These are phyloP conservation scores for Helicostylum pulchrum DNA, from an alignment of 192 early-diverging fungal species.

Conservation along the genomic window DNA sequence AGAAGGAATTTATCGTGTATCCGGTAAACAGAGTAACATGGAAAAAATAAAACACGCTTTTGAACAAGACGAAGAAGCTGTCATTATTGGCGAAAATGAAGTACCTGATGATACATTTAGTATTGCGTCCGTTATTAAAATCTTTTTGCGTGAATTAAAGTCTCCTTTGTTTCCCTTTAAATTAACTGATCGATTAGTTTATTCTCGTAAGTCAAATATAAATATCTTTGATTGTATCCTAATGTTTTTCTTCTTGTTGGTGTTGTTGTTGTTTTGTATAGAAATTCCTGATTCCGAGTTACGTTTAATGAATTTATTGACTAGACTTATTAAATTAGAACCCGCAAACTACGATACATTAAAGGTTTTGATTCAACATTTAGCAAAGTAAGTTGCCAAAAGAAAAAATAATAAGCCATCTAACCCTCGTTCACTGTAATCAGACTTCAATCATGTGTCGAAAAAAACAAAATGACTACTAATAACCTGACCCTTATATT, in stretches of 20 bases:
- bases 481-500: slow-evolving; percentile 62
- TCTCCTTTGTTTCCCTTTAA: slow-evolving; percentile 57
- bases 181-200: slow-evolving; percentile 48
- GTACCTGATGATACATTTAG: slow-evolving; percentile 52
- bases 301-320: slow-evolving; percentile 41
- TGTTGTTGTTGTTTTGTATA: slow-evolving; percentile 22
- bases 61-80: slow-evolving; percentile 33
- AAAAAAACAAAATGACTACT: slow-evolving; percentile 64
- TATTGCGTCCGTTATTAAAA: slow-evolving; percentile 60
- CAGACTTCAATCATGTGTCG: slow-evolving; percentile 45
- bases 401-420: too few relatives aligned
- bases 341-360: slow-evolving; percentile 53
- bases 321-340: slow-evolving; percentile 42
- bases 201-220: slow-evolving; percentile 35
- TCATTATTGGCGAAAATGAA: slow-evolving; percentile 24
- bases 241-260: not conserved
- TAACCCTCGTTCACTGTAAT: too few relatives aligned
- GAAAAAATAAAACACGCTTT: slow-evolving; percentile 33
- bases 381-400: slow-evolving; percentile 40
- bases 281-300: slow-evolving; percentile 40
- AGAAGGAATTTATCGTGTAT: slow-evolving; percentile 40
- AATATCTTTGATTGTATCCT: not conserved
- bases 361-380: slow-evolving; percentile 53
- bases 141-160: slow-evolving; percentile 63
- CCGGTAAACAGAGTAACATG: slow-evolving; percentile 32